Evolutionary conservation across 129 eudicot species (phyloP).

Genomic region (Centella asiatica): DNA sequence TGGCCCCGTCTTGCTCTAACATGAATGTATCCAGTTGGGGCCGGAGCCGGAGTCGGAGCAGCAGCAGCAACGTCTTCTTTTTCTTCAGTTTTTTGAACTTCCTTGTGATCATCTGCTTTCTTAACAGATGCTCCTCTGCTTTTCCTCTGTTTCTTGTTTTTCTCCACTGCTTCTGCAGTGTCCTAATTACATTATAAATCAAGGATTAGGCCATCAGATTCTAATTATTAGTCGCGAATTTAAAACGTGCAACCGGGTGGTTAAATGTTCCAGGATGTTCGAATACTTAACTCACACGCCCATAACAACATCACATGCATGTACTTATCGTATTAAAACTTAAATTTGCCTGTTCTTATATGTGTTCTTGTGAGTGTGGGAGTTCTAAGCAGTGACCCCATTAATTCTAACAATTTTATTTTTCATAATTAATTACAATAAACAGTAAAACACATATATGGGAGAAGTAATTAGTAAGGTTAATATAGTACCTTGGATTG

Average conservation of each 20-base stretch:
- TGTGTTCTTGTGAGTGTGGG: too few relatives aligned
- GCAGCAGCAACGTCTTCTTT: slow-evolving; percentile 23
- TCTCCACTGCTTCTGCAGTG: slow-evolving; percentile 23
- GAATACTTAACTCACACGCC: too few relatives aligned
- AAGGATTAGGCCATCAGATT: background rate
- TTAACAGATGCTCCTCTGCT: slow-evolving; percentile 3
- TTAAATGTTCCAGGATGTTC: too few relatives aligned
- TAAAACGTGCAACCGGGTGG: too few relatives aligned
- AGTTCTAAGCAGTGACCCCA: too few relatives aligned
- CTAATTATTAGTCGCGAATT: too few relatives aligned
- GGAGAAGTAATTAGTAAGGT: background rate
- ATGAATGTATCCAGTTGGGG: slow-evolving; percentile 66
- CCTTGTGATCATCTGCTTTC: background rate
- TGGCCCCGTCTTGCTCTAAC: slow-evolving; percentile 97
- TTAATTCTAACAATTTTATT: too few relatives aligned
- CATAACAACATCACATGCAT: too few relatives aligned
- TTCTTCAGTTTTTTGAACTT: background rate
- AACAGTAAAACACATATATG: too few relatives aligned
- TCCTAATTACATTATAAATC: slow-evolving; percentile 17
- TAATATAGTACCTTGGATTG: slow-evolving; percentile 42
- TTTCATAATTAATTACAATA: too few relatives aligned
- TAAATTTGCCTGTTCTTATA: too few relatives aligned
- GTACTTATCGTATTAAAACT: too few relatives aligned
- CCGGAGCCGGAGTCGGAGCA: slow-evolving; percentile 18
- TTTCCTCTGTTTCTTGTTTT: slow-evolving; percentile 42